A percentile compares a stretch with the other conserved stretches of the same genome.
phyloP scores from a whole-genome alignment of 1,139 yeast genomes.

The Geotrichum cucujoidarum region DNA sequence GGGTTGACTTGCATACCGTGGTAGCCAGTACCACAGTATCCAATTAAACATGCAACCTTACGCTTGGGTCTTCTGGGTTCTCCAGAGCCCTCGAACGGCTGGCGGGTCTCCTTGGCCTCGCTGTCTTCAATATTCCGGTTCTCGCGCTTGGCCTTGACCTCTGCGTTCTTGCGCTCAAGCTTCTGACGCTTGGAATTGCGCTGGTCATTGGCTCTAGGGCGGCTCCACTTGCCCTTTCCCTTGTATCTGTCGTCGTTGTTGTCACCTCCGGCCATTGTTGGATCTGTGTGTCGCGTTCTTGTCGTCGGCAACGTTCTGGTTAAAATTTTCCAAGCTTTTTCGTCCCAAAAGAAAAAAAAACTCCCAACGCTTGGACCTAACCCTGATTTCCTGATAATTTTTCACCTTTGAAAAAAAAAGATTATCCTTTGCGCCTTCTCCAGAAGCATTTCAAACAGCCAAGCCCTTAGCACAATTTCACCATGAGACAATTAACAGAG shows the following conservation, averaged over 20 bases:
- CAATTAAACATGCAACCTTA: conserved; percentile 88
- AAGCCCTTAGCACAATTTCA: too few relatives aligned
- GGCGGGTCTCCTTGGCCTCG: conserved; percentile 10
- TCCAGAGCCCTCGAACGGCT: conserved; percentile 16
- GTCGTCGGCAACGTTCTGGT: neutral
- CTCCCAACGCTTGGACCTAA: conserved; percentile 8
- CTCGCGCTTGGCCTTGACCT: conserved; percentile 16
- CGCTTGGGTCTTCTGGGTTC: conserved; percentile 68
- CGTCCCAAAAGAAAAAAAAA: neutral
- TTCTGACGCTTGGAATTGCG: conserved; percentile 19
- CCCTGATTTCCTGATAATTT: conserved; percentile 3
- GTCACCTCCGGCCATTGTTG: conserved; percentile 10
- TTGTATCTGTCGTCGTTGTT: conserved; percentile 14
- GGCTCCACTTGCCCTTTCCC: conserved; percentile 21
- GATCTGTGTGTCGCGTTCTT: neutral
- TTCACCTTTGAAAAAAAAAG: neutral
- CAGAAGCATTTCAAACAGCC: too few relatives aligned
- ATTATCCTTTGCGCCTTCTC: neutral
- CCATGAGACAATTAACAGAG: conserved; percentile 92
- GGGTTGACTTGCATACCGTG: conserved; percentile 97
- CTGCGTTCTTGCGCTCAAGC: conserved; percentile 15
- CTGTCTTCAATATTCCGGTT: conserved; percentile 16
- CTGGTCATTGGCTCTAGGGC: conserved; percentile 21
- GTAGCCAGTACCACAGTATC: conserved; percentile 97
- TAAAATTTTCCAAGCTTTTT: conserved; percentile 5